These are phyloP conservation scores for Heracleum sosnowskyi DNA, from an alignment of 129 eudicot species.

Conservation along the genomic window DNA sequence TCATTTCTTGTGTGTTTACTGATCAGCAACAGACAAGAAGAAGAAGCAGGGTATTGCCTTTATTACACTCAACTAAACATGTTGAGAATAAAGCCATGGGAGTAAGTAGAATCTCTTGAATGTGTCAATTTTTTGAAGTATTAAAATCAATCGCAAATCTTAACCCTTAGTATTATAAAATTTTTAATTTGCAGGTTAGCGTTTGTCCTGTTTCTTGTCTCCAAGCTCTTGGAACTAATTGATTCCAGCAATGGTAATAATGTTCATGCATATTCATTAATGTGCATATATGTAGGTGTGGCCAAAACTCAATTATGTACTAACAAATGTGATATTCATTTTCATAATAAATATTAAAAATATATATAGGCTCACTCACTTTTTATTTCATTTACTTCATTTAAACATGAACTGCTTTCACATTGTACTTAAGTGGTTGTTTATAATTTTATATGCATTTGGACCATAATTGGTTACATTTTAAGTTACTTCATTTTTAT, in stretches of 20 bases:
- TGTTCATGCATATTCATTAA: neutral
- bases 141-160: neutral
- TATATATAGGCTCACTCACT: too few relatives aligned
- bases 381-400: too few relatives aligned
- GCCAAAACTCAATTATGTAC: neutral
- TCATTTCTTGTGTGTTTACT: neutral
- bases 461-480: too few relatives aligned
- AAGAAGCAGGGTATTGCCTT: neutral
- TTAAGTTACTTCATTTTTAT: too few relatives aligned
- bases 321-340: neutral
- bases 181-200: neutral
- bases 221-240: conserved; percentile 6
- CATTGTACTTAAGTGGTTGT: too few relatives aligned
- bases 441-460: too few relatives aligned
- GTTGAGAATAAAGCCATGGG: conserved; percentile 8
- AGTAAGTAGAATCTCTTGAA: conserved; percentile 1
- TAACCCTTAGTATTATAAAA: neutral
- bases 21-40: conserved; percentile 6
- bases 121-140: neutral
- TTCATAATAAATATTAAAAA: too few relatives aligned
- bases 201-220: conserved; percentile 12
- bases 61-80: neutral
- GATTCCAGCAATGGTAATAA: neutral
- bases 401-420: too few relatives aligned
- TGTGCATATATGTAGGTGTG: neutral